phyloP scores from a whole-genome alignment of 305 asterid species.

The Stenogyne calaminthoides region DNA sequence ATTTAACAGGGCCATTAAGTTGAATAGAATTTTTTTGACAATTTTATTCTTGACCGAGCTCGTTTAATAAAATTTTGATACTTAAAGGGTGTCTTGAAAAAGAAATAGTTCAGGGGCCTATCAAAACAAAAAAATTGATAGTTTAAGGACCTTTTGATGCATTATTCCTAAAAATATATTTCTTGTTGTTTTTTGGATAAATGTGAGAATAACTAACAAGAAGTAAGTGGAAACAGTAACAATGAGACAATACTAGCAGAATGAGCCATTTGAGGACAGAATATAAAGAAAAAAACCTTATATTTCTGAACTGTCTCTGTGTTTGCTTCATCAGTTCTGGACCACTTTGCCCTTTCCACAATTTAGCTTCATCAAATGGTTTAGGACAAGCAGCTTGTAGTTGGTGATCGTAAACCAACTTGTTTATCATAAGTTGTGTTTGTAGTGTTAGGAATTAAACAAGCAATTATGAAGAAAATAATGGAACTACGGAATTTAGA shows the following conservation, averaged over 20 bases:
- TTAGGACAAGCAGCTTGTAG: conserved; percentile 64
- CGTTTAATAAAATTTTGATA: too few species aligned
- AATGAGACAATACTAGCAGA: background rate
- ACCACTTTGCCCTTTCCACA: conserved; percentile 76
- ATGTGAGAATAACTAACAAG: background rate
- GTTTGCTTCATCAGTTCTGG: conserved; percentile 59
- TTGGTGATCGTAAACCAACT: conserved; percentile 47
- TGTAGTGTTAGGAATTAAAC: too few species aligned
- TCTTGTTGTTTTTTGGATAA: background rate
- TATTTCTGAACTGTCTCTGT: conserved; percentile 64
- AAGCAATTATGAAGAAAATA: too few species aligned
- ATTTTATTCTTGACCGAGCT: too few species aligned
- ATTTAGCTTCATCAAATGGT: conserved; percentile 69
- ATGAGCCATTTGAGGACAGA: conserved; percentile 17
- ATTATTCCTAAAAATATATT: too few species aligned
- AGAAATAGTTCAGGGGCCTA: too few species aligned
- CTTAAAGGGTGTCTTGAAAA: too few species aligned
- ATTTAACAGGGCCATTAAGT: too few species aligned
- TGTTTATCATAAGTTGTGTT: conserved; percentile 47
- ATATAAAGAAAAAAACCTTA: conserved; percentile 46
- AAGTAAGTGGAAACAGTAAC: background rate
- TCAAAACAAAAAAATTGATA: too few species aligned
- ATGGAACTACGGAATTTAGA: too few species aligned
- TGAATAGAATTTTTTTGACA: too few species aligned
- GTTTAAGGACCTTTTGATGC: too few species aligned